Base-by-base conservation (phyloP, 768 basidiomycete genomes). In the Rossbeevera mucosa region DNA sequence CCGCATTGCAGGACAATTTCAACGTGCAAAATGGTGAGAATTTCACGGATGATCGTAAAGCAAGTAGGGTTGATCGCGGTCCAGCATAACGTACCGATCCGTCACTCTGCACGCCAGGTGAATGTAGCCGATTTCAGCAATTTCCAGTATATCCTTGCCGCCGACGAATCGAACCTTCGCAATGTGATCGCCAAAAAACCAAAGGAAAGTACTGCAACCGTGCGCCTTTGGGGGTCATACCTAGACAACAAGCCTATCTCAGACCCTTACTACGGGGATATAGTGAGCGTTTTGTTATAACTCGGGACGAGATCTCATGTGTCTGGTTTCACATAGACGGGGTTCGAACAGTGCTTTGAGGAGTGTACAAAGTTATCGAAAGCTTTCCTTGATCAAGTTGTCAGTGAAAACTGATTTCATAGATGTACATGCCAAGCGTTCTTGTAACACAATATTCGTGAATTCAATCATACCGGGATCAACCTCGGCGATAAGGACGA, bases 81-180 rank as follows among this genome's bases (percentile, higher is more conserved):
- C n/a, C 64, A 93, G 90, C 80, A 88, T 68, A 68, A 77, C 1
- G 78, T 94, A 21, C 83, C 86, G 1, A 90, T 94, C 52, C 66
- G 77, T 24, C 83, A 86, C 60, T 65, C 68, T 18, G 88, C 87
- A 8, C 82, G 88, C n/a, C 81, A 85, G 65, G 76, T 91, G 22
- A 48, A 63, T 44, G 48, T 53, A n/a, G 74, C 75, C 1, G 94
- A 96, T 70, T 95, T 91, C 65, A 74, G 68, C 16, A 65, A 67
- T 14, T 95, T 91, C 68, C 84, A 88, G 48, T 84, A 94, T 60
- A 92, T 97, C 60, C 76, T 97, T 12, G 90, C 92, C 7, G 82
- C 92, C 38, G 94, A 95, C 64, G 78, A 79, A 52, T 81, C 74
- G 62, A 94, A 94, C 69, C 74, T 89, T 56, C 77, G 77, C 30